Percentiles rank a stretch among this genome's conserved stretches.
Conservation (phyloP, 305 asterid species). For the Fraxinus ornus region DNA sequence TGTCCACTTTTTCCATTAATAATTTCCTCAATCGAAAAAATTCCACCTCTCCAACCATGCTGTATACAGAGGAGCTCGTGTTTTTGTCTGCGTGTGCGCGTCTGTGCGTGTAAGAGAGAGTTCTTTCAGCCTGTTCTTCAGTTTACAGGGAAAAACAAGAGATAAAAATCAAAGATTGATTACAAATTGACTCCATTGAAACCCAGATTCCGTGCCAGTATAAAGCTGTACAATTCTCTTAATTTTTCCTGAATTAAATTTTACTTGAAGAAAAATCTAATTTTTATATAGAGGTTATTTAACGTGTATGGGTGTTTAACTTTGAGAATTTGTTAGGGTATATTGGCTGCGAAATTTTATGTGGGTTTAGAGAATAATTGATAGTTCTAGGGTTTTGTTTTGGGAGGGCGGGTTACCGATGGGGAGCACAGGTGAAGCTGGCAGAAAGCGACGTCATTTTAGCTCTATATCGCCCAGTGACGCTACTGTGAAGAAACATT, state of each 20-base stretch:
- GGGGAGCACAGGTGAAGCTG: constrained; percentile 90
- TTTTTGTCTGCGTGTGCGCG: constrained; percentile 23
- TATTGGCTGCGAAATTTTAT: constrained; percentile 22
- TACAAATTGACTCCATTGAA: constrained; percentile 14
- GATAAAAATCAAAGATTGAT: neutral
- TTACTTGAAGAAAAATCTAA: constrained; percentile 11
- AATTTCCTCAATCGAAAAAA: constrained; percentile 1
- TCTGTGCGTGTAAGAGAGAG: constrained; percentile 4
- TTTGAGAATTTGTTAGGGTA: constrained; percentile 17
- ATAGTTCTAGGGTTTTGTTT: constrained; percentile 48
- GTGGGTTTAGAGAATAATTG: constrained; percentile 32
- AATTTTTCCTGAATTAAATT: constrained; percentile 18
- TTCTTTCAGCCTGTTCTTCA: constrained; percentile 19
- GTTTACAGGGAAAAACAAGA: constrained; percentile 4
- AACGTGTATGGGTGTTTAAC: constrained; percentile 19
- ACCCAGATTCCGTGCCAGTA: neutral
- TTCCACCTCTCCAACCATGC: constrained; percentile 26
- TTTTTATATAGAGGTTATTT: constrained; percentile 20
- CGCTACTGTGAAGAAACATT: constrained; percentile 60
- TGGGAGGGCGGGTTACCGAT: constrained; percentile 44
- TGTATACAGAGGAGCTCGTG: constrained; percentile 25
- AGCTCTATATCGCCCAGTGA: constrained; percentile 70
- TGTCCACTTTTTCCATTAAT: constrained; percentile 24
- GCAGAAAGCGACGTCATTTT: constrained; percentile 73
- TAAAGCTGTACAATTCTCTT: neutral